Conservation (phyloP, 148 eudicot genomes). For the Silene latifolia region DNA sequence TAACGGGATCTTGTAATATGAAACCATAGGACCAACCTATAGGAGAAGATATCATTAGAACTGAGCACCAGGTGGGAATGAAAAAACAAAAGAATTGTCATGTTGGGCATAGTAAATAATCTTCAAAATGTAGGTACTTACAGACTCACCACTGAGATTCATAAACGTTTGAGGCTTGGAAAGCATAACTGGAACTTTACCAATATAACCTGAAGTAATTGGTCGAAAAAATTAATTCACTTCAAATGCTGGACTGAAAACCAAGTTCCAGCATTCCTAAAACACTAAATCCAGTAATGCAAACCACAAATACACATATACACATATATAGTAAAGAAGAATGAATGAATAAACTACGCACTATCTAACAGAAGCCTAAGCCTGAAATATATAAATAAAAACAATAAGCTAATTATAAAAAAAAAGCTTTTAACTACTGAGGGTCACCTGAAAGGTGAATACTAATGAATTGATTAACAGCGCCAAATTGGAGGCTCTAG, state of each 20-base stretch:
- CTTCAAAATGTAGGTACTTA: slow-evolving; percentile 57
- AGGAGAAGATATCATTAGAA: slow-evolving; percentile 11
- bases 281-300: background rate
- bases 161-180: slow-evolving; percentile 94
- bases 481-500: background rate
- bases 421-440: background rate
- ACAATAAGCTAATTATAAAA: background rate
- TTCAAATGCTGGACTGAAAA: slow-evolving; percentile 1
- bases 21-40: slow-evolving; percentile 91
- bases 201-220: slow-evolving; percentile 54
- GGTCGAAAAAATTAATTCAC: slow-evolving; percentile 1
- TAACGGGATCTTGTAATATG: slow-evolving; percentile 88
- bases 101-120: background rate
- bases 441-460: too few species aligned
- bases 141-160: slow-evolving; percentile 99
- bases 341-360: background rate
- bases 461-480: too few species aligned
- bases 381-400: background rate
- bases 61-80: slow-evolving; percentile 6
- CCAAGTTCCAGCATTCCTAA: background rate
- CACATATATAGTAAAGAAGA: background rate
- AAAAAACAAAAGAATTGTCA: background rate
- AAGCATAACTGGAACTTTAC: slow-evolving; percentile 75
- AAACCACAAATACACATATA: background rate
- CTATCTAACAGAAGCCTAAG: background rate